These are phyloP conservation scores for Isatis tinctoria DNA, from an alignment of 345 rosid species.

Conservation along the genomic window DNA sequence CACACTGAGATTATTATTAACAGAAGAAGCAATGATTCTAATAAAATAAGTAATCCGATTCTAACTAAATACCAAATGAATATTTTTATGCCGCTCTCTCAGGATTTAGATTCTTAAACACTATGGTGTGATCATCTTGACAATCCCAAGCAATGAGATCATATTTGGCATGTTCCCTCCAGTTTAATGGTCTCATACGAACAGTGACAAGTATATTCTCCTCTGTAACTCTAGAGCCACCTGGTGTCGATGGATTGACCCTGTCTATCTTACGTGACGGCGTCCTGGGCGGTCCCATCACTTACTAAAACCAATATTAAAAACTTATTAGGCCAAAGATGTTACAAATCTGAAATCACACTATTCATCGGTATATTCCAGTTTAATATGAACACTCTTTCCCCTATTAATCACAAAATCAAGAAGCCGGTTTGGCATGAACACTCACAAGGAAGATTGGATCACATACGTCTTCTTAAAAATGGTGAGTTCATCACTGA, in stretches of 20 bases:
- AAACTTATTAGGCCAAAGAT: neutral
- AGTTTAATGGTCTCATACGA: conserved; percentile 72
- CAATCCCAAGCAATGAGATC: conserved; percentile 96
- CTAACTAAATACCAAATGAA: conserved; percentile 52
- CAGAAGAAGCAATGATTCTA: neutral
- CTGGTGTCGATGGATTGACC: conserved; percentile 52
- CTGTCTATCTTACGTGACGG: conserved; percentile 53
- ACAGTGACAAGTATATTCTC: conserved; percentile 91
- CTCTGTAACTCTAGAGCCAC: conserved; percentile 57
- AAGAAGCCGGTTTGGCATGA: neutral
- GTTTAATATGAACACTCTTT: neutral
- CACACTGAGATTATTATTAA: neutral
- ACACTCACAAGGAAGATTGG: neutral
- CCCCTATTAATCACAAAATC: neutral
- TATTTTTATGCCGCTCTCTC: conserved; percentile 45
- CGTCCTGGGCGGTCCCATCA: conserved; percentile 71
- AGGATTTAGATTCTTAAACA: conserved; percentile 59
- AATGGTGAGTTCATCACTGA: neutral
- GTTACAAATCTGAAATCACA: neutral
- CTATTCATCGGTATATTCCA: neutral
- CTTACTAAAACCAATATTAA: conserved; percentile 1
- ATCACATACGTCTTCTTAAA: neutral
- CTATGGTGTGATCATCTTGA: conserved; percentile 54
- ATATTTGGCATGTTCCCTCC: conserved; percentile 79
- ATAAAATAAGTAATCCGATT: neutral